phyloP scores from a whole-genome alignment of 352 stramenopile genomes.

The Pythium dissimile region DNA sequence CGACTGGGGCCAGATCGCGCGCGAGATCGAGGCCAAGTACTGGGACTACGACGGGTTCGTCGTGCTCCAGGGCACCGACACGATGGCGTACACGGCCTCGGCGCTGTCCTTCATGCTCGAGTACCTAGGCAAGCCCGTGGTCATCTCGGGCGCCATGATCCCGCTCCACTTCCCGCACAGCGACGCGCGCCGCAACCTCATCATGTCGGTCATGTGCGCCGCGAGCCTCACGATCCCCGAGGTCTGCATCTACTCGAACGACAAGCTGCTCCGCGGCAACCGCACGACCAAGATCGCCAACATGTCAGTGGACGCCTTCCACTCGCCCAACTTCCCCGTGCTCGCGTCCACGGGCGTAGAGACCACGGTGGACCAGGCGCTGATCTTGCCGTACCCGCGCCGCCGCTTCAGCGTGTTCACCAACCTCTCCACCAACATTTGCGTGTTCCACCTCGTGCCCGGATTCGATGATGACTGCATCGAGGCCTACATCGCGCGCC shows the following conservation, averaged over 20 bases:
- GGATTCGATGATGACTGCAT: conserved; percentile 88
- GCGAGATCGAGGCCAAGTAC: conserved; percentile 93
- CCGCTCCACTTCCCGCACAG: conserved; percentile 95
- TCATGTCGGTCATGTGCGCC: conserved; percentile 91
- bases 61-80: conserved; percentile 97
- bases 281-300: conserved; percentile 96
- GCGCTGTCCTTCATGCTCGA: conserved; percentile 97
- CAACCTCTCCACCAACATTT: conserved; percentile 90
- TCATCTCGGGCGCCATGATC: conserved; percentile 96
- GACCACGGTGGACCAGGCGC: conserved; percentile 88
- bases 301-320: conserved; percentile 93
- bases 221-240: conserved; percentile 77
- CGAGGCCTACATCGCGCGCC: conserved; percentile 67
- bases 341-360: conserved; percentile 93
- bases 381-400: conserved; percentile 88
- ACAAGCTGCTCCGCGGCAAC: conserved; percentile 94
- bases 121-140: conserved; percentile 94
- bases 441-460: conserved; percentile 89
- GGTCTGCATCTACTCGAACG: conserved; percentile 95
- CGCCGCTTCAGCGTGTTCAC: conserved; percentile 88
- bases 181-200: conserved; percentile 95
- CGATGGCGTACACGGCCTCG: conserved; percentile 96
- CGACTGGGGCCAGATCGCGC: conserved; percentile 92
- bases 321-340: conserved; percentile 94
- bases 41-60: conserved; percentile 97